These are phyloP conservation scores for Gossypium ekmanianum DNA, from an alignment of 345 rosid species.

Conservation along the genomic window DNA sequence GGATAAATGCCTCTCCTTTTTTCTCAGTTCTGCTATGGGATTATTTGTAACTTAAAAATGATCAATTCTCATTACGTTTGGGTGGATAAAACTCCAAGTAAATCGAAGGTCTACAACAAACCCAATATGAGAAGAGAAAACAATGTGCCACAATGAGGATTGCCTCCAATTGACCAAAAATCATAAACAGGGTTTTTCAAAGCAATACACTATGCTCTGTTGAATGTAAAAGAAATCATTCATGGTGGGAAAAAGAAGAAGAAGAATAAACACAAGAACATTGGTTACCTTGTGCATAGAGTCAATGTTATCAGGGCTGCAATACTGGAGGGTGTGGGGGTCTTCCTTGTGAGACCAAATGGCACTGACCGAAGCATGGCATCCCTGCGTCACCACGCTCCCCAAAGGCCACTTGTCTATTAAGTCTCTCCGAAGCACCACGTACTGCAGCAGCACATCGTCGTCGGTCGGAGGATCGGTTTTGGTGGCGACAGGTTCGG, in stretches of 20 bases:
- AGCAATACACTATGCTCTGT: neutral
- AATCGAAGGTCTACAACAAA: neutral
- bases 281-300: conserved; percentile 76
- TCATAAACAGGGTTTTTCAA: neutral
- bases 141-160: neutral
- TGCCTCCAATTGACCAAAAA: neutral
- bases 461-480: conserved; percentile 22
- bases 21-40: neutral
- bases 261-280: neutral
- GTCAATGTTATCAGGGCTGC: conserved; percentile 61
- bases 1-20: neutral
- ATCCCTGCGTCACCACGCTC: conserved; percentile 92
- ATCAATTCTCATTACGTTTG: too few relatives aligned
- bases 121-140: neutral
- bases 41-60: neutral
- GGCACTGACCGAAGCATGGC: conserved; percentile 86
- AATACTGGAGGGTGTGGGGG: conserved; percentile 56
- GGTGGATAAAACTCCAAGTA: too few relatives aligned
- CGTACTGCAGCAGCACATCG: conserved; percentile 75
- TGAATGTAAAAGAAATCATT: neutral
- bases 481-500: conserved; percentile 22
- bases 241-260: neutral
- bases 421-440: conserved; percentile 88
- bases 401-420: conserved; percentile 91
- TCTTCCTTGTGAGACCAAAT: conserved; percentile 77